A percentile compares a stretch with the other conserved stretches of the same genome.
Evolutionary conservation across 1,139 yeast species (phyloP).

Genomic region (Blastobotrys elegans): DNA sequence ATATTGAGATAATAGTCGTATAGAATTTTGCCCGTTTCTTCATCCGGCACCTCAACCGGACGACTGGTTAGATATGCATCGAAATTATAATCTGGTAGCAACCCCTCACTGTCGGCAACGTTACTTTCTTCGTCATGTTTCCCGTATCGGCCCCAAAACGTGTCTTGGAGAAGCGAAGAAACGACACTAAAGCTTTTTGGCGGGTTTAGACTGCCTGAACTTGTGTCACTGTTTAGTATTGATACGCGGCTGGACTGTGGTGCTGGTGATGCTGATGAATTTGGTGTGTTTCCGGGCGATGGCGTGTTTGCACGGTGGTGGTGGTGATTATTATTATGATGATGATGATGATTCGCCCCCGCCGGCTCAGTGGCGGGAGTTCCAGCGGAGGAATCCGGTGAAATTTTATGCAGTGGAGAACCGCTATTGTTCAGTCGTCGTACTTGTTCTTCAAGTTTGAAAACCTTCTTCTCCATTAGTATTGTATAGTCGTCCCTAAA

Average conservation of each 20-base stretch:
- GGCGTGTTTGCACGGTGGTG: neutral
- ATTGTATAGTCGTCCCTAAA: slow-evolving; percentile 49
- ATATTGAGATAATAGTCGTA: slow-evolving; percentile 19
- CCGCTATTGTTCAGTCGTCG: neutral
- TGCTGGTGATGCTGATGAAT: neutral
- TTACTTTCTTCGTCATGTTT: slow-evolving; percentile 6
- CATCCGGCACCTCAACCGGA: slow-evolving; percentile 22
- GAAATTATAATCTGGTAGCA: slow-evolving; percentile 27
- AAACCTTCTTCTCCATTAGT: slow-evolving; percentile 48
- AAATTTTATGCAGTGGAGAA: neutral
- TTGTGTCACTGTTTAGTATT: slow-evolving; percentile 24
- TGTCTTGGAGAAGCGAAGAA: slow-evolving; percentile 28
- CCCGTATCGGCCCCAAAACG: slow-evolving; percentile 24
- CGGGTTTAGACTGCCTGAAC: slow-evolving; percentile 18
- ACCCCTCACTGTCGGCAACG: slow-evolving; percentile 18
- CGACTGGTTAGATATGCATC: slow-evolving; percentile 23
- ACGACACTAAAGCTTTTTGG: slow-evolving; percentile 31
- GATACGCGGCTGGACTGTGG: slow-evolving; percentile 1
- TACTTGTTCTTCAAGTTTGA: slow-evolving; percentile 40
- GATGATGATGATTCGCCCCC: no score
- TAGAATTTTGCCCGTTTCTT: slow-evolving; percentile 20
- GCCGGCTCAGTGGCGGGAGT: neutral
- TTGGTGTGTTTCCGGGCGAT: neutral
- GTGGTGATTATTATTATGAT: neutral
- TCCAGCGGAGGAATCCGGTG: neutral